Evolutionary conservation across 1,139 yeast genomes (phyloP), one percentile per base, ranked within the genome.

Genomic region (Candida dubliniensis): DNA sequence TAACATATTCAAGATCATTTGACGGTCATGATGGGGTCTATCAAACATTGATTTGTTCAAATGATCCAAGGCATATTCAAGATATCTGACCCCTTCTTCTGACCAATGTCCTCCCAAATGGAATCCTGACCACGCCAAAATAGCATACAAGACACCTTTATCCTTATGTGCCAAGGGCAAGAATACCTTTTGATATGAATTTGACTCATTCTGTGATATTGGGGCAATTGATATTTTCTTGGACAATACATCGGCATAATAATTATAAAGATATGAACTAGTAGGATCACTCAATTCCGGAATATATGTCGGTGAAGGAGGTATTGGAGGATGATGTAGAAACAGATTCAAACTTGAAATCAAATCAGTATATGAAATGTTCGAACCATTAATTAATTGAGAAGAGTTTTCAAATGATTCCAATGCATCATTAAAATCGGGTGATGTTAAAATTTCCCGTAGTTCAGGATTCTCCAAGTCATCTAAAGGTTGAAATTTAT

Each of bases 81-180:
- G 70, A 55, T 74, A 79, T 46, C 66, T 69, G 2, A 63, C 55
- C 7, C 82, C 83, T 46, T 74, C 77, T 8, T 57, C 61, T 13
- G 60, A 57, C 68, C 77, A 70, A 29, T 65, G 64, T 3, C 75
- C 71, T 1, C 81, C 84, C 45, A 78, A 59, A 58, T 82, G 84
- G 59, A 81, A 80, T 0, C 88, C 88, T 1, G 93, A 79, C 93
- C 95, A 87, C 0, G 93, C 89, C 41, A 87, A 64, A 7, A 87
- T 71, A 1, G 86, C 81, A 59, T 82, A 81, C 40, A 87, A 64
- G 1, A 86, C 87, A 0, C 91, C 87, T 34, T 71, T 69, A 54
- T 85, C 87, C 44, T 71, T 68, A 44, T 82, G 82, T 0, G 95
- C 93, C 75, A 87, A 77, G 1, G 95, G 93, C 34, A 87, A 65